Conservation (phyloP, 305 asterid species). For the Fraxinus velutina region DNA sequence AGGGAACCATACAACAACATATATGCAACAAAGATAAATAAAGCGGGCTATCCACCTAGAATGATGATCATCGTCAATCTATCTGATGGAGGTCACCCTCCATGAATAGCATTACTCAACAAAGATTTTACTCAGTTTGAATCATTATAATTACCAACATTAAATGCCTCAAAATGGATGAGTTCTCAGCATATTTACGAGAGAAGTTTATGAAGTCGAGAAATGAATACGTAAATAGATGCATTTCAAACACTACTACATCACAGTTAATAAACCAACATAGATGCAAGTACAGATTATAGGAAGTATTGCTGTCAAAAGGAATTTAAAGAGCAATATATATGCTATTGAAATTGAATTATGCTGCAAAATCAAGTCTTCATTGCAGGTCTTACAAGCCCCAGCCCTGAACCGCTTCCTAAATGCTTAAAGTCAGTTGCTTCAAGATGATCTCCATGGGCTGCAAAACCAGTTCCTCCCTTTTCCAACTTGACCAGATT, state of each 20-base stretch:
- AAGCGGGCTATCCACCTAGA: not conserved
- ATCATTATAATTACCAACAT: not conserved
- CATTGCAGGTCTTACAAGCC: constrained; percentile 79
- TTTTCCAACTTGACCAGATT: constrained; percentile 60
- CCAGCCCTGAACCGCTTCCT: constrained; percentile 93
- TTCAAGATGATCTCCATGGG: constrained; percentile 83
- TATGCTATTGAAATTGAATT: not conserved
- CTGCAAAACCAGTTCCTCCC: constrained; percentile 95
- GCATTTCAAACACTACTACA: not conserved
- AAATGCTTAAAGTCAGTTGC: constrained; percentile 75
- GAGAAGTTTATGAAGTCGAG: not conserved
- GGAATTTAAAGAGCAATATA: not conserved
- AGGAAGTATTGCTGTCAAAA: not conserved
- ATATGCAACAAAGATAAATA: too few species aligned
- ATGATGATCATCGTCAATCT: not conserved
- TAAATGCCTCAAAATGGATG: not conserved
- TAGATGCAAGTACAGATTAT: not conserved
- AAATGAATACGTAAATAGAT: not conserved
- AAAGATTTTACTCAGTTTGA: not conserved
- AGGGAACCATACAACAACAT: not conserved
- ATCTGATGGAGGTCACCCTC: not conserved
- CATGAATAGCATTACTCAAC: not conserved
- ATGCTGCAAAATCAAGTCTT: constrained; percentile 52
- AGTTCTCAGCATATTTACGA: not conserved
- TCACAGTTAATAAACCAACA: not conserved